Base-by-base conservation (phyloP, 805 yeast species). In the Candida chauliodis region DNA sequence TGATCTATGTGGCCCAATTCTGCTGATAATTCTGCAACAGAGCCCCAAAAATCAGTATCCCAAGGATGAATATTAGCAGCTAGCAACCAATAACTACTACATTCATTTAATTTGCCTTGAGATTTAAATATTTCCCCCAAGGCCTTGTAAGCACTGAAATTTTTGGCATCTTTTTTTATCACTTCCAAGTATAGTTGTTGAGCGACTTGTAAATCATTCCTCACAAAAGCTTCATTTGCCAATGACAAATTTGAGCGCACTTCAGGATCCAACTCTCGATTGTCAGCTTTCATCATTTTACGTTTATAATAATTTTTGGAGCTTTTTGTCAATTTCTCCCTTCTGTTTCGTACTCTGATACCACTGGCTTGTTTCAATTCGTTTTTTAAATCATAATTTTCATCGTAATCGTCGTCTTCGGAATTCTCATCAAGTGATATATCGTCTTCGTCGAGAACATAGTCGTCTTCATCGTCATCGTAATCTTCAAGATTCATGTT, bases 101-200 rank as follows among this genome's bases (percentile, higher is more conserved):
- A 77, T 52, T 84, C 83, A 46, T 81, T 78, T 35, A 74, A 59
- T 32, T 79, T 69, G 1, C 88, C 90, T 43, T 79, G 81, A 37
- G 75, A 65, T 40, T 78, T 72, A 47, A 84, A 82, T 33, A 91
- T 84, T 52, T 86, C 95, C 33, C 96, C 97, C 31, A 89, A 62
- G 0, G 95, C 84, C 51, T 84, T 82, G 66, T 90, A 90, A 0
- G 96, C 96, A 31, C 84, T 78, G 56, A 78, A 82, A 55, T 85
- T 84, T 47, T 76, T 76, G 10, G 86, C 81, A 53, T 89, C 96
- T 38, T 79, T 69, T 49, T 81, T 79, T 43, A 91, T 80, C 9
- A 88, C 95, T 44, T 78, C 86, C 47, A 69, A 63, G 58, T 74
- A 90, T 35, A 73, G 54, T 36, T 73, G 61, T 47, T 76, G 73